Conservation (phyloP, 1,284 basidiomycete genomes). For the Anthracocystis panici-leucophaei region DNA sequence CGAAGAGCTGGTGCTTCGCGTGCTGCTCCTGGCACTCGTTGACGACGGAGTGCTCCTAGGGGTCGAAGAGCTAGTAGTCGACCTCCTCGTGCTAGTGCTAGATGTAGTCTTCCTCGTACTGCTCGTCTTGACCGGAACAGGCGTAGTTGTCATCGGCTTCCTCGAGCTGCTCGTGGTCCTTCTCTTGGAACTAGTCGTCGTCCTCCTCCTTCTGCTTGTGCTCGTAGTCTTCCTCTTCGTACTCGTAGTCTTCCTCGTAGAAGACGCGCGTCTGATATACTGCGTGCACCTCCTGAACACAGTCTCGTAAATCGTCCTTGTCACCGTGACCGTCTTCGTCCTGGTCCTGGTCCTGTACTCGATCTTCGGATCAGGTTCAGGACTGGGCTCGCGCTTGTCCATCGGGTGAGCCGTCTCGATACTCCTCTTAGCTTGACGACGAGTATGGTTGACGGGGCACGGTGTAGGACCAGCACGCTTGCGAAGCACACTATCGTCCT, state of each 20-base stretch:
- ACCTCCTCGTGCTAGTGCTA: background rate
- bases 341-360: constrained; percentile 20
- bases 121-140: background rate
- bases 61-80: background rate
- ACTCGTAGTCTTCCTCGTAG: constrained; percentile 10
- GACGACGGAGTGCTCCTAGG: background rate
- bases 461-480: constrained; percentile 41
- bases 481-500: constrained; percentile 14
- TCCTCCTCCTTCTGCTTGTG: background rate
- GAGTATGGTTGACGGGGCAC: constrained; percentile 35
- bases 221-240: constrained; percentile 1
- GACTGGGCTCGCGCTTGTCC: constrained; percentile 27
- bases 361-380: constrained; percentile 12
- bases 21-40: background rate
- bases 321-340: constrained; percentile 22
- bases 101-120: background rate
- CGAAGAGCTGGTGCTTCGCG: background rate
- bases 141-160: background rate
- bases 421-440: constrained; percentile 12
- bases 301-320: constrained; percentile 43
- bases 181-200: background rate
- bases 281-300: constrained; percentile 33
- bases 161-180: background rate
- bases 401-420: constrained; percentile 17
- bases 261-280: constrained; percentile 15